Evolutionary conservation across 331 rosid genomes (phyloP), one percentile per base, ranked within the genome.

Genomic region (Dryas integrifolia): DNA sequence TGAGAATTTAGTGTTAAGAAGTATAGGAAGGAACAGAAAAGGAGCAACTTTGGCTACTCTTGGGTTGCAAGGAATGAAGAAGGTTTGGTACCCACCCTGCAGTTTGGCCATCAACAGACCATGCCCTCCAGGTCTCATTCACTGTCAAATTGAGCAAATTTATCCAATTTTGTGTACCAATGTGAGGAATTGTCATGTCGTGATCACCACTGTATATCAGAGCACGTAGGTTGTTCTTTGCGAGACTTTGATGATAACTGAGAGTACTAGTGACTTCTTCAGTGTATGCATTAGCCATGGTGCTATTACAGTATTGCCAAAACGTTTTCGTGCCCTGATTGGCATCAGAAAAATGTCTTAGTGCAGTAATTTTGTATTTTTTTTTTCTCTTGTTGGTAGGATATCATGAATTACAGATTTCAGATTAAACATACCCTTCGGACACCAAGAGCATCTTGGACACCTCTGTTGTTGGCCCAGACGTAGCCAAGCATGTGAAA

Each of bases 191-290:
- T 16, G 74, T 67, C 74, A 76, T 47, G 80, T 76, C 80, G 3
- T 76, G 80, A 59, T 76, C 80, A 39, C 80, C 80, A 58, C 74
- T 76, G 74, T 76, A 76, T 48, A 76, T 9, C 44, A 76, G 59
- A 47, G 66, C 52, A 55, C 80, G 60, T 0, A 76, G 46, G 48
- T 60, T 69, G 10, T 48, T 43, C 5, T 39, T 46, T 16, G 53
- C 9, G 61, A 76, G 66, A 46, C 52, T 67, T 45, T 44, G 57
- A 49, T 76, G 80, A 59, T 58, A 60, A 46, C 69, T 7, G 2
- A 68, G 24, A 21, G 67, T 74, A 24, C 49, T 76, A 3, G 74
- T 65, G 43, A 76, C 59, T 11, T 50, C 30, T 52, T 67, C 38
- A 39, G 80, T 67, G 58, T 76, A 76, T 4, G 35, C 2, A 30